Evolutionary conservation across 228 moss, liverwort and hornwort species (phyloP).

Genomic region (Sphagnum fallax): DNA sequence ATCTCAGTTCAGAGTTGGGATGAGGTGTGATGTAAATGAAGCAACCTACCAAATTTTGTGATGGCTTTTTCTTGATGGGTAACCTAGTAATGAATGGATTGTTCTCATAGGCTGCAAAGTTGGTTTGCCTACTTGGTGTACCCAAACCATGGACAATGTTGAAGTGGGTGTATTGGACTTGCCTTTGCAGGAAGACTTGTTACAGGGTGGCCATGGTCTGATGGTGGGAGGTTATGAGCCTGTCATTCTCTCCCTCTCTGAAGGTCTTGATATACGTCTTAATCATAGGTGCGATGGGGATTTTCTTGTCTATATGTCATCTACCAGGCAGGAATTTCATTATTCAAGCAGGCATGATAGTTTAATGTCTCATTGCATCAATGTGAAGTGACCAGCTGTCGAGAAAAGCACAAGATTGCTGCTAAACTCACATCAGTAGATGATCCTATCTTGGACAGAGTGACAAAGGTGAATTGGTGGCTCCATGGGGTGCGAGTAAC

Average conservation of each 20-base stretch:
- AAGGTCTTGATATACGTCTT: constrained; percentile 81
- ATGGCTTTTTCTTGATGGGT: not conserved
- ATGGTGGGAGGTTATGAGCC: constrained; percentile 91
- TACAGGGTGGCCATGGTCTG: constrained; percentile 94
- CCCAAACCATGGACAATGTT: too few species aligned
- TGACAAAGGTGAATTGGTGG: constrained; percentile 35
- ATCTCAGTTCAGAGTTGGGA: constrained; percentile 71
- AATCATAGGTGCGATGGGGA: constrained; percentile 38
- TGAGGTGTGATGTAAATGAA: constrained; percentile 21
- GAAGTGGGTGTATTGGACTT: not conserved
- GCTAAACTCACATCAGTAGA: not conserved
- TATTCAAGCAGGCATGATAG: too few species aligned
- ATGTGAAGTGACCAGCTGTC: too few species aligned
- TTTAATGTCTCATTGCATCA: too few species aligned
- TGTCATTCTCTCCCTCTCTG: constrained; percentile 68
- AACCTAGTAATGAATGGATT: too few species aligned
- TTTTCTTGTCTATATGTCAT: too few species aligned
- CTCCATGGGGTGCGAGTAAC: constrained; percentile 45
- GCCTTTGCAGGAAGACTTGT: constrained; percentile 70
- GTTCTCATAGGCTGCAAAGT: too few species aligned
- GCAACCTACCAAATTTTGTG: not conserved
- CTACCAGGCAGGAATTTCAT: too few species aligned
- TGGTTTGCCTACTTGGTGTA: too few species aligned
- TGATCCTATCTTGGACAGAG: constrained; percentile 16
- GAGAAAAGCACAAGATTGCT: too few species aligned